These are phyloP conservation scores for Typha latifolia DNA, from an alignment of 176 grass and related monocot species.

Conservation along the genomic window DNA sequence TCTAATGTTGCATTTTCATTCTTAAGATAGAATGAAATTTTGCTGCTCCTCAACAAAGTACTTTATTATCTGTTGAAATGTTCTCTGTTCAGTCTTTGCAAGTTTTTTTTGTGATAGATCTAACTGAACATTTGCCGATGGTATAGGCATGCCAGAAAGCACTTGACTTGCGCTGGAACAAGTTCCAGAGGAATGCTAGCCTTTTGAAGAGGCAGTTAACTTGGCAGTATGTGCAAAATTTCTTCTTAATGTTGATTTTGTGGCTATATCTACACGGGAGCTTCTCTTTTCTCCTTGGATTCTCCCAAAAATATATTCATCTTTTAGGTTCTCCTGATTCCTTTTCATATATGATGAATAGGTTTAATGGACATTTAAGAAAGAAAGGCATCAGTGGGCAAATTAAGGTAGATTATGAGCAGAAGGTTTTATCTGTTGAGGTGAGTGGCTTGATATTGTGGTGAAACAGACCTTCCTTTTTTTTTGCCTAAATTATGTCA, in stretches of 20 bases:
- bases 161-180: constrained; percentile 64
- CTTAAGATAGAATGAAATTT: not conserved
- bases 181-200: constrained; percentile 81
- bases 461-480: not conserved
- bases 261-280: not conserved
- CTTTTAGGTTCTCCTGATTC: constrained; percentile 10
- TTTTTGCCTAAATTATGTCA: constrained; percentile 1
- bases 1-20: not conserved
- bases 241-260: not conserved
- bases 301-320: constrained; percentile 2
- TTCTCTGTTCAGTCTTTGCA: too few species aligned
- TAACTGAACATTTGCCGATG: not conserved
- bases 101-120: not conserved
- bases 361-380: constrained; percentile 89
- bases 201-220: constrained; percentile 75
- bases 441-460: constrained; percentile 24
- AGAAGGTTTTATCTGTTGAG: constrained; percentile 69
- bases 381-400: constrained; percentile 84
- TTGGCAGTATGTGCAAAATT: constrained; percentile 63
- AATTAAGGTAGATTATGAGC: constrained; percentile 77
- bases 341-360: constrained; percentile 26
- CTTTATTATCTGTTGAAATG: too few species aligned
- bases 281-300: not conserved
- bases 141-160: constrained; percentile 69
- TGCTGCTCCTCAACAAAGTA: too few species aligned